phyloP scores from a whole-genome alignment of 106 monocot genomes.

The Apostasia shenzhenica region DNA sequence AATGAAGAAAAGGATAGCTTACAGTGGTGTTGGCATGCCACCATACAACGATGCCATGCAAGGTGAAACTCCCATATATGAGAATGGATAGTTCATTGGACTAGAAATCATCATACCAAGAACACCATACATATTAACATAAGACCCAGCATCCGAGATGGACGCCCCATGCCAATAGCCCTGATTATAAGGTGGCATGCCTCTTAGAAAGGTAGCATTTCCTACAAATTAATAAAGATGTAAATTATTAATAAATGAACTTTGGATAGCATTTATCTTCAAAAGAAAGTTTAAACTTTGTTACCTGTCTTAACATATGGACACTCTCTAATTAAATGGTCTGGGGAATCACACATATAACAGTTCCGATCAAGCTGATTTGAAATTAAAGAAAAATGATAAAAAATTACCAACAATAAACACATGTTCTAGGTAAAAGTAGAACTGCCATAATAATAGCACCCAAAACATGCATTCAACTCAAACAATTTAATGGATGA shows the following conservation, averaged over 20 bases:
- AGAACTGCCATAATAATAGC: not conserved
- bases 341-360: slow-evolving; percentile 6
- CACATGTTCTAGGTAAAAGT: not conserved
- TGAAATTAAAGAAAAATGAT: not conserved
- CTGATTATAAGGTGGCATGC: not conserved
- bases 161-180: slow-evolving; percentile 7
- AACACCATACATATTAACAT: slow-evolving; percentile 3
- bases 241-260: not conserved
- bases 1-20: not conserved
- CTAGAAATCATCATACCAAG: not conserved
- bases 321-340: slow-evolving; percentile 8
- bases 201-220: not conserved
- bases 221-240: slow-evolving; percentile 5
- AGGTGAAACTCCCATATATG: not conserved
- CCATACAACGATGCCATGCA: slow-evolving; percentile 4
- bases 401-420: not conserved
- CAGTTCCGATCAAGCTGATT: slow-evolving; percentile 6
- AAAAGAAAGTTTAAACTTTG: not conserved
- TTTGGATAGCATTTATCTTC: not conserved
- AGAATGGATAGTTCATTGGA: slow-evolving; percentile 2
- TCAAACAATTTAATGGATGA: not conserved
- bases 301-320: slow-evolving; percentile 1
- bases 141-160: slow-evolving; percentile 1
- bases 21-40: not conserved
- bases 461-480: not conserved